Percentiles rank a stretch among this genome's conserved stretches.
phyloP scores from a whole-genome alignment of 2,329 filamentous ascomycete species.

The Paecilomyces sp. region DNA sequence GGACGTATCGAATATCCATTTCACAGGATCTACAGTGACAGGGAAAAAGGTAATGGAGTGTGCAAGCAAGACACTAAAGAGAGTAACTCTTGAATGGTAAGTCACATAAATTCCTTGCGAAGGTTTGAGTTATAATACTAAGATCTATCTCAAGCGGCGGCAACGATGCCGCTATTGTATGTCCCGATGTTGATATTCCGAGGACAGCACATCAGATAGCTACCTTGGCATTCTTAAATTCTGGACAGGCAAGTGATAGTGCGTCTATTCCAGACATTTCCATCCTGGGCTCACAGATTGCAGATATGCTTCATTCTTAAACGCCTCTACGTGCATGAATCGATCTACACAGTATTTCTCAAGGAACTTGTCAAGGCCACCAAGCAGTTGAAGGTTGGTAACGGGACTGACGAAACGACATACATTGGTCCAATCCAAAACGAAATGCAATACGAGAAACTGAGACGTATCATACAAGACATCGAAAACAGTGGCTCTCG shows the following conservation, averaged over 20 bases:
- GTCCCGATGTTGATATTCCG: conserved; percentile 51
- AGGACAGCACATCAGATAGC: conserved; percentile 38
- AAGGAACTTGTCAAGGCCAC: conserved; percentile 35
- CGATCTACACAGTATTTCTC: conserved; percentile 43
- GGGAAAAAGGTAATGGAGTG: conserved; percentile 56
- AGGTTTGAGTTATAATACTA: not conserved
- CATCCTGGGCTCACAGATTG: not conserved
- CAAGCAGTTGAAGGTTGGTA: not conserved
- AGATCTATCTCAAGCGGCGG: conserved; percentile 36
- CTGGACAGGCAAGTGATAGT: conserved; percentile 25
- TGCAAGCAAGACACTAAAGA: conserved; percentile 52
- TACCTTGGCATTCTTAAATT: conserved; percentile 47
- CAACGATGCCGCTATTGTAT: conserved; percentile 56
- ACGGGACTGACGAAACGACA: conserved; percentile 25
- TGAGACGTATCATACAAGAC: conserved; percentile 47
- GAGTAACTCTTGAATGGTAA: conserved; percentile 52
- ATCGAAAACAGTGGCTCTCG: conserved; percentile 45
- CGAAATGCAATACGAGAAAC: conserved; percentile 51
- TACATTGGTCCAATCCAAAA: conserved; percentile 56
- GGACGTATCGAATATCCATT: conserved; percentile 55
- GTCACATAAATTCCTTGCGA: not conserved
- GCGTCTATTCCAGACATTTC: not conserved
- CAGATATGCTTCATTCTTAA: conserved; percentile 49
- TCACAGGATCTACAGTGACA: conserved; percentile 55
- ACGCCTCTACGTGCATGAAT: conserved; percentile 50